These are phyloP conservation scores for Aphanomyces stellatus DNA, from an alignment of 352 stramenopile genomes.

Conservation along the genomic window DNA sequence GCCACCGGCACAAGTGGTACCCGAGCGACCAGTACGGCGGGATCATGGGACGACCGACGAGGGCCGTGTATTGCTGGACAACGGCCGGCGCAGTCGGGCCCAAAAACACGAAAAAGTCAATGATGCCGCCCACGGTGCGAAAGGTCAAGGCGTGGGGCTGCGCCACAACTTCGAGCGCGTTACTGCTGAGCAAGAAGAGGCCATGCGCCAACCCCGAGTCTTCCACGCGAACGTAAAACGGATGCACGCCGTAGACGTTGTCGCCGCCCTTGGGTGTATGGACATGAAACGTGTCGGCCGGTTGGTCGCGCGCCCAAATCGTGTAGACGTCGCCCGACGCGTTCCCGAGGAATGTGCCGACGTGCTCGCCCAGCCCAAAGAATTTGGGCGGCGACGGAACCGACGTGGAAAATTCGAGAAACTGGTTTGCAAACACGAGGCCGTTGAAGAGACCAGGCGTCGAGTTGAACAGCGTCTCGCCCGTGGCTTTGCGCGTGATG, in stretches of 20 bases:
- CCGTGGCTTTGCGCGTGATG: slow-evolving; percentile 42
- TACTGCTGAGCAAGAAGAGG: slow-evolving; percentile 70
- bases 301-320: slow-evolving; percentile 46
- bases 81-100: slow-evolving; percentile 50
- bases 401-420: slow-evolving; percentile 78
- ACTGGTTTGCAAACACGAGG: slow-evolving; percentile 74
- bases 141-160: slow-evolving; percentile 62
- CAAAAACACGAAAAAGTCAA: slow-evolving; percentile 75
- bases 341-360: slow-evolving; percentile 29
- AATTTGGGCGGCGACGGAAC: slow-evolving; percentile 31
- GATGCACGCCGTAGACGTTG: slow-evolving; percentile 76
- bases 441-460: slow-evolving; percentile 33
- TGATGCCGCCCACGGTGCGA: slow-evolving; percentile 60
- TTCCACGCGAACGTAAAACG: slow-evolving; percentile 59
- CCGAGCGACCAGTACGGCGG: slow-evolving; percentile 81
- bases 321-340: slow-evolving; percentile 60
- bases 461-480: slow-evolving; percentile 78
- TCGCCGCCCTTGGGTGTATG: slow-evolving; percentile 37
- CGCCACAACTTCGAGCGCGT: slow-evolving; percentile 79
- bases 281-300: slow-evolving; percentile 21
- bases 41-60: slow-evolving; percentile 69
- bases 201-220: slow-evolving; percentile 39
- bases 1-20: slow-evolving; percentile 67
- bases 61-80: slow-evolving; percentile 55
- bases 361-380: slow-evolving; percentile 74